Conservation (phyloP, 768 basidiomycete genomes). For the Jaapia argillacea region DNA sequence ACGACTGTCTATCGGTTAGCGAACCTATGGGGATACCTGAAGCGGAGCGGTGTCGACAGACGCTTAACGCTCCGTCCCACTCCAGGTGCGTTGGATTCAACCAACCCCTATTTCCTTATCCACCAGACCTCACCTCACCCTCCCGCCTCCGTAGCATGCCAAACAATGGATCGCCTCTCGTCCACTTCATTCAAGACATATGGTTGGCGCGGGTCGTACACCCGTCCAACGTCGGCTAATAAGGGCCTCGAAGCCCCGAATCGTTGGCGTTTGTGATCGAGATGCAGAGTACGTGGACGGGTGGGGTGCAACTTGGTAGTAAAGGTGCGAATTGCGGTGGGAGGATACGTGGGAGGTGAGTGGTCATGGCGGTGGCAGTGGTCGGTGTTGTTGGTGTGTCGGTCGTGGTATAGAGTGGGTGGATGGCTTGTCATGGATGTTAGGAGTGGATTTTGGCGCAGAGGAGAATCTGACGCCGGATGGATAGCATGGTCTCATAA, state of each 20-base stretch:
- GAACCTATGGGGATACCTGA: slow-evolving; percentile 39
- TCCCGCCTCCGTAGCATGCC: slow-evolving; percentile 4
- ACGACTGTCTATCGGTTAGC: slow-evolving; percentile 69
- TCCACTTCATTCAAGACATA: slow-evolving; percentile 46
- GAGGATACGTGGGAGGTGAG: too few relatives aligned
- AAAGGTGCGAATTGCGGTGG: slow-evolving; percentile 39
- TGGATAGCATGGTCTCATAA: too few relatives aligned
- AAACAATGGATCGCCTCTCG: slow-evolving; percentile 11
- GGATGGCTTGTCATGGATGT: too few relatives aligned
- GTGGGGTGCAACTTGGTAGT: slow-evolving; percentile 54
- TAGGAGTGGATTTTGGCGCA: too few relatives aligned
- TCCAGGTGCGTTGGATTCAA: not conserved
- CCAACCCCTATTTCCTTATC: slow-evolving; percentile 10
- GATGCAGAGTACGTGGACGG: slow-evolving; percentile 65
- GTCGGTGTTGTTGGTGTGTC: too few relatives aligned
- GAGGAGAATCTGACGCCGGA: too few relatives aligned
- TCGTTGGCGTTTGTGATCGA: slow-evolving; percentile 71
- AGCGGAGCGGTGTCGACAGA: slow-evolving; percentile 46
- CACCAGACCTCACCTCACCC: too few relatives aligned
- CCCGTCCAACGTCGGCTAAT: slow-evolving; percentile 39
- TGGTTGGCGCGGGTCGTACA: slow-evolving; percentile 73
- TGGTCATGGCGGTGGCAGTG: too few relatives aligned
- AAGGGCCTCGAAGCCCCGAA: slow-evolving; percentile 58
- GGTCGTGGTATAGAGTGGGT: too few relatives aligned
- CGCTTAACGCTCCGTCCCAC: slow-evolving; percentile 16